A percentile compares a stretch with the other conserved stretches of the same genome.
Conservation (phyloP, 805 yeast species). For the Spathaspora hagerdaliae region DNA sequence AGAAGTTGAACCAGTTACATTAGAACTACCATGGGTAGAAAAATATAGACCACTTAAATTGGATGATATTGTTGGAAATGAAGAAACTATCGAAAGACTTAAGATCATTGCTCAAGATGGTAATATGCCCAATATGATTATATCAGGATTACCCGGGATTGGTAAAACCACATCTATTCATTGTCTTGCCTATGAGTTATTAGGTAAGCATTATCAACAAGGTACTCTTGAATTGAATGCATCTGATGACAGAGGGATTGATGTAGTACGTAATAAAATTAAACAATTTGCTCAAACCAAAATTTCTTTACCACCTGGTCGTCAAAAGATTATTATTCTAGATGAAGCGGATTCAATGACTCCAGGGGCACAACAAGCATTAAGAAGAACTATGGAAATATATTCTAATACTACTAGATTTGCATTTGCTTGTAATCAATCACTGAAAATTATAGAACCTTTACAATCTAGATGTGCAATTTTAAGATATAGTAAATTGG, state of each 20-base stretch:
- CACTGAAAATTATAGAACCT: conserved; percentile 93
- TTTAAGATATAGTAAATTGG: conserved; percentile 72
- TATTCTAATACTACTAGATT: conserved; percentile 94
- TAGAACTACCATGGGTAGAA: conserved; percentile 67
- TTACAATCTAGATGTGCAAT: conserved; percentile 96
- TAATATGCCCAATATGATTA: conserved; percentile 94
- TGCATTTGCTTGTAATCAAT: conserved; percentile 97
- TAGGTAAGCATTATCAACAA: conserved; percentile 68
- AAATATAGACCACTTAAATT: conserved; percentile 82
- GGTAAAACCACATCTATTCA: conserved; percentile 95
- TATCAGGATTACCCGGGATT: conserved; percentile 95
- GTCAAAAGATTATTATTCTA: conserved; percentile 87
- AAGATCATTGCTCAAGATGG: conserved; percentile 86
- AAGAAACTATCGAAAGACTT: conserved; percentile 81
- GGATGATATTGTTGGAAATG: conserved; percentile 89
- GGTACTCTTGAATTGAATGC: conserved; percentile 95
- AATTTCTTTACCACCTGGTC: conserved; percentile 79
- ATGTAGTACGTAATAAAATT: conserved; percentile 89
- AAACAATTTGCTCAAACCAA: conserved; percentile 95
- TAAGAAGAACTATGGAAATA: conserved; percentile 91
- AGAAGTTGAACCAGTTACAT: conserved; percentile 4
- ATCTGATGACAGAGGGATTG: conserved; percentile 96
- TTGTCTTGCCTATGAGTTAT: conserved; percentile 79
- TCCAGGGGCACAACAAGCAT: conserved; percentile 93
- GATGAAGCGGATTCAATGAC: conserved; percentile 98